Evolutionary conservation across 164 flowering plant species (phyloP).

Genomic region (Annona squamosa): DNA sequence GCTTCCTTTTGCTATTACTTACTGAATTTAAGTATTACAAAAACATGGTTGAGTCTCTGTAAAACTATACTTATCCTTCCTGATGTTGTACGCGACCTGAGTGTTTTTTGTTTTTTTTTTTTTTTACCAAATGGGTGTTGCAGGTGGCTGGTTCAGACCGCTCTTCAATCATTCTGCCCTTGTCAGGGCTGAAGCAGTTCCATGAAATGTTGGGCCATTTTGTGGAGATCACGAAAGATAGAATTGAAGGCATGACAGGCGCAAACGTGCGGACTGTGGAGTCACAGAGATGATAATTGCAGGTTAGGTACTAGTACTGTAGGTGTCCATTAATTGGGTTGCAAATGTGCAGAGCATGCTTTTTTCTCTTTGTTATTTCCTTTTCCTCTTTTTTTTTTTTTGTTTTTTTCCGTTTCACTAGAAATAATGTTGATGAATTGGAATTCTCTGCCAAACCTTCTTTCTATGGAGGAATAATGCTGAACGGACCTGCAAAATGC

Average conservation of each 20-base stretch:
- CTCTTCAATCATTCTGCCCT: conserved; percentile 89
- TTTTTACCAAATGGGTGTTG: neutral
- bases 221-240: conserved; percentile 86
- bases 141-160: conserved; percentile 97
- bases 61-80: neutral
- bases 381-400: too few relatives aligned
- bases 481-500: conserved; percentile 8
- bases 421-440: conserved; percentile 22
- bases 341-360: conserved; percentile 8
- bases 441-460: conserved; percentile 15
- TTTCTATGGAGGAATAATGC: conserved; percentile 2
- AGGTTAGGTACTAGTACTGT: conserved; percentile 7
- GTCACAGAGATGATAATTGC: conserved; percentile 56
- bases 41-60: neutral
- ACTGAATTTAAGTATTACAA: too few relatives aligned
- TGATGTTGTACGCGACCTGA: neutral
- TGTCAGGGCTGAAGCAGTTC: conserved; percentile 84
- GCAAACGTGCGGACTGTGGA: conserved; percentile 83
- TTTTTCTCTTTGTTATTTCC: conserved; percentile 5
- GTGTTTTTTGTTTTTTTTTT: too few relatives aligned
- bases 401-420: neutral
- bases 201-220: conserved; percentile 90
- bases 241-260: conserved; percentile 75
- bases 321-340: conserved; percentile 12
- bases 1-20: too few relatives aligned